These are phyloP conservation scores for Neckera pumila DNA, from an alignment of 225 moss, liverwort and hornwort genomes.

Conservation along the genomic window DNA sequence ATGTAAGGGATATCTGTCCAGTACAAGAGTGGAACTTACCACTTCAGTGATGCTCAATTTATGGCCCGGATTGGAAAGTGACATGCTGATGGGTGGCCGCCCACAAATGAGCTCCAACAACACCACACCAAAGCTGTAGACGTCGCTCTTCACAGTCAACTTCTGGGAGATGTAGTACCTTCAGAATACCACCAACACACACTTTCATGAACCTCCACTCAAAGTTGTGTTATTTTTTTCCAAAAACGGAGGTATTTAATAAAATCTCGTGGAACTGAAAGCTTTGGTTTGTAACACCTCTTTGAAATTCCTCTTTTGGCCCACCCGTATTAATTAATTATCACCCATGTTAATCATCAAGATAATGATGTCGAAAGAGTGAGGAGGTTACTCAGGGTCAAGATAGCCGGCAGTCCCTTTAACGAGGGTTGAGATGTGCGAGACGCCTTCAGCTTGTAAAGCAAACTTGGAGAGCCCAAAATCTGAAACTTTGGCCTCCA, in stretches of 20 bases:
- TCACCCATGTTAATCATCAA: not conserved
- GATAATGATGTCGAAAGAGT: not conserved
- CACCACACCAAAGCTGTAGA: not conserved
- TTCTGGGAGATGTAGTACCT: slow-evolving; percentile 49
- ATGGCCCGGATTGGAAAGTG: slow-evolving; percentile 22
- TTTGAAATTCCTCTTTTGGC: not conserved
- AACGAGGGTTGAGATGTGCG: slow-evolving; percentile 61
- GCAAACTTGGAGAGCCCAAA: slow-evolving; percentile 81
- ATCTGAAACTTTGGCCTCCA: slow-evolving; percentile 73
- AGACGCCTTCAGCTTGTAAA: slow-evolving; percentile 40
- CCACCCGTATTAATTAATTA: not conserved
- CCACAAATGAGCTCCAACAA: not conserved
- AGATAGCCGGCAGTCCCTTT: slow-evolving; percentile 16
- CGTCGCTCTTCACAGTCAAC: not conserved
- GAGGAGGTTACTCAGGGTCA: slow-evolving; percentile 62
- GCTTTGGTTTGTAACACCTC: not conserved
- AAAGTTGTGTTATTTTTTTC: not conserved
- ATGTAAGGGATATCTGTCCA: no score
- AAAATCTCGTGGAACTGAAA: not conserved
- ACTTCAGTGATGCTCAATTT: slow-evolving; percentile 41
- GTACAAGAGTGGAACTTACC: not conserved
- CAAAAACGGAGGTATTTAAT: not conserved
- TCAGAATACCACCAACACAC: not conserved
- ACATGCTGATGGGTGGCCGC: slow-evolving; percentile 24
- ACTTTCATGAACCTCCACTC: not conserved